phyloP scores from a whole-genome alignment of 1,139 yeast genomes.

The Debaryomycetaceae sp. region DNA sequence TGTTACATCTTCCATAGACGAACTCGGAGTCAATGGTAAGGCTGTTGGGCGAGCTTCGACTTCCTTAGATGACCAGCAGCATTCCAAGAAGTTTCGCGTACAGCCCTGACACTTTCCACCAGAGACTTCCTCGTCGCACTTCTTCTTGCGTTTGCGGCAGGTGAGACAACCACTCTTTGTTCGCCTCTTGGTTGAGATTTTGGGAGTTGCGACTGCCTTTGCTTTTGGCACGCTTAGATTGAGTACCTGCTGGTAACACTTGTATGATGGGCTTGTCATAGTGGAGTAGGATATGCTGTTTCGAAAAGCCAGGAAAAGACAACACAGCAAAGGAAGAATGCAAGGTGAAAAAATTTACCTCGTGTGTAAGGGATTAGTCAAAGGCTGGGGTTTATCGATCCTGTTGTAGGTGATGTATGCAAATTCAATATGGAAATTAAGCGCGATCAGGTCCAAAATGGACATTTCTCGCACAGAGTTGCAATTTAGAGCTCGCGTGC shows the following conservation, averaged over 20 bases:
- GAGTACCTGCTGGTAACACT: constrained; percentile 40
- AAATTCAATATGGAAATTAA: constrained; percentile 4
- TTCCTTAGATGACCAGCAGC: constrained; percentile 36
- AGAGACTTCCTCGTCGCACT: constrained; percentile 41
- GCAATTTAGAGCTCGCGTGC: constrained; percentile 2
- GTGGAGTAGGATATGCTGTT: neutral
- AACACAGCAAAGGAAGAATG: neutral
- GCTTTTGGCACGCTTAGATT: constrained; percentile 15
- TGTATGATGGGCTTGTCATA: constrained; percentile 18
- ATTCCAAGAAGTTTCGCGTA: constrained; percentile 42
- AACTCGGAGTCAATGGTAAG: too few species aligned
- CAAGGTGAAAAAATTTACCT: neutral
- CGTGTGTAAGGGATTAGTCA: constrained; percentile 3
- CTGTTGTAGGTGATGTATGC: neutral
- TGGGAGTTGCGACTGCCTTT: constrained; percentile 3
- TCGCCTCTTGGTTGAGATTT: constrained; percentile 22
- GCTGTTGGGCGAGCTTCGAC: neutral
- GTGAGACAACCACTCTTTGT: constrained; percentile 44
- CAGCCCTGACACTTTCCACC: constrained; percentile 48
- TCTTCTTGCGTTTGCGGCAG: constrained; percentile 44
- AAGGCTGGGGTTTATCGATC: neutral
- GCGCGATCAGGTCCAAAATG: constrained; percentile 8
- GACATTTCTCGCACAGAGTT: constrained; percentile 7
- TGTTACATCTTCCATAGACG: constrained; percentile 7
- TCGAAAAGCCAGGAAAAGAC: neutral